phyloP scores from a whole-genome alignment of 1,284 basidiomycete species.

The Ustilago loliicola region DNA sequence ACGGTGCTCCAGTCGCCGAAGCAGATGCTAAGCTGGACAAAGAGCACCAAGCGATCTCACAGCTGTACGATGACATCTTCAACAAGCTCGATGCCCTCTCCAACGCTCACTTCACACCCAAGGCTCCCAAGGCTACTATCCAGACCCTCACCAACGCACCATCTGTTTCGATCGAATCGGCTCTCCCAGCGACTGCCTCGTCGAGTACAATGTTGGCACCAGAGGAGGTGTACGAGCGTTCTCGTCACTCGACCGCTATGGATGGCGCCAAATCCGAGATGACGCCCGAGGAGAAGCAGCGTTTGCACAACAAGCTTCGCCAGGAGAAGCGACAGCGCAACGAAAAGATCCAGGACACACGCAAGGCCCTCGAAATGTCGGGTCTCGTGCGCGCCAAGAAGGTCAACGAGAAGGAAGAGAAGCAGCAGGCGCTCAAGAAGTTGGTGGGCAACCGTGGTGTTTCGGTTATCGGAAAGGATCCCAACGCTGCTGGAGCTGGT shows the following conservation, averaged over 20 bases:
- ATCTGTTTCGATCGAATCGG: conserved; percentile 88
- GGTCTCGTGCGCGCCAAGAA: conserved; percentile 65
- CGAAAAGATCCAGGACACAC: conserved; percentile 75
- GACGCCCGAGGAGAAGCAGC: conserved; percentile 85
- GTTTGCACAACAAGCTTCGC: conserved; percentile 72
- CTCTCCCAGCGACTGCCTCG: conserved; percentile 85
- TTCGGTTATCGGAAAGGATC: conserved; percentile 48
- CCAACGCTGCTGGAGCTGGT: conserved; percentile 29
- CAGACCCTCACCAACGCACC: conserved; percentile 87
- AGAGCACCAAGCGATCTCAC: conserved; percentile 88
- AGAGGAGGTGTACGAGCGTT: conserved; percentile 82
- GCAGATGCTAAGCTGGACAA: conserved; percentile 88
- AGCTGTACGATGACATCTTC: conserved; percentile 86
- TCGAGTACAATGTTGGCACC: conserved; percentile 88
- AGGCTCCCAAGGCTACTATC: conserved; percentile 90
- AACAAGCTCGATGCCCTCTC: conserved; percentile 92
- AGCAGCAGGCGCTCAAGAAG: conserved; percentile 67
- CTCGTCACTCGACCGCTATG: conserved; percentile 54
- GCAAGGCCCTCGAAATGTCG: conserved; percentile 79
- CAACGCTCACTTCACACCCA: conserved; percentile 95
- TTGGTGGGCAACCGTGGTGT: conserved; percentile 67
- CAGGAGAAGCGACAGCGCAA: conserved; percentile 80
- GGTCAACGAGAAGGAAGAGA: conserved; percentile 58
- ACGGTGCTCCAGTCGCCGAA: conserved; percentile 76
- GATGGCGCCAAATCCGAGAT: conserved; percentile 78